Base-by-base conservation (phyloP, 306 rosid genomes). In the Quercus engelmannii region DNA sequence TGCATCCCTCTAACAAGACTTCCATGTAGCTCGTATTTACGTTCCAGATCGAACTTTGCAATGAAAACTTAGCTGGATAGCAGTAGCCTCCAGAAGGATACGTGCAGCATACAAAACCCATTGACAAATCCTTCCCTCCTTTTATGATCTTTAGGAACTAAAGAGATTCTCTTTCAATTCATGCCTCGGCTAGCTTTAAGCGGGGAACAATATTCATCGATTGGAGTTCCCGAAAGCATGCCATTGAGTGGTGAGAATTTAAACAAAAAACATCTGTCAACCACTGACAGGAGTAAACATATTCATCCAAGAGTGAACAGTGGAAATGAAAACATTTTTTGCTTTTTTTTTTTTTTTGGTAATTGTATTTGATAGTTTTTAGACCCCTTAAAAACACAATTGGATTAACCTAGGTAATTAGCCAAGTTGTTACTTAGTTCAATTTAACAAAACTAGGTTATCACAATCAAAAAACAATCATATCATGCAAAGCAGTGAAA, bases 141-240 rank as follows among this genome's bases (percentile, higher is more conserved):
- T 67, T 33, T 67, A 18, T 33, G 49, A 31, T 31, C 25, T 2
- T 21, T 1, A 31, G 4, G 51, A 20, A 19, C 0, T 67, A 2
- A 14, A 15, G 17, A 33, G 72, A 67, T 19, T 8, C n/a, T 35
- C 4, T 46, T 19, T 71, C 64, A 54, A 52, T 73, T 85, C 58
- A 92, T 7, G 92, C 92, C 68, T 94, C 97, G 2, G 86, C 92
- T 56, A 92, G 86, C 73, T 87, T 89, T 78, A 91, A 81, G 70
- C 94, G 97, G 19, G 97, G 97, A 71, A 91, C 98, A 58, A 91
- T 88, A 69, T 91, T 95, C 97, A 91, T 92, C 23, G 92, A 92
- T 71, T 95, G 99, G 79, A 92, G 97, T 79, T 95, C 97, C 98
- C 92, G 91, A 67, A 89, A 82, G 64, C 20, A 78, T 67, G 54